Percentiles rank a stretch among this genome's conserved stretches.
phyloP scores from a whole-genome alignment of 164 flowering plant genomes.

The Nymphaea thermarum region DNA sequence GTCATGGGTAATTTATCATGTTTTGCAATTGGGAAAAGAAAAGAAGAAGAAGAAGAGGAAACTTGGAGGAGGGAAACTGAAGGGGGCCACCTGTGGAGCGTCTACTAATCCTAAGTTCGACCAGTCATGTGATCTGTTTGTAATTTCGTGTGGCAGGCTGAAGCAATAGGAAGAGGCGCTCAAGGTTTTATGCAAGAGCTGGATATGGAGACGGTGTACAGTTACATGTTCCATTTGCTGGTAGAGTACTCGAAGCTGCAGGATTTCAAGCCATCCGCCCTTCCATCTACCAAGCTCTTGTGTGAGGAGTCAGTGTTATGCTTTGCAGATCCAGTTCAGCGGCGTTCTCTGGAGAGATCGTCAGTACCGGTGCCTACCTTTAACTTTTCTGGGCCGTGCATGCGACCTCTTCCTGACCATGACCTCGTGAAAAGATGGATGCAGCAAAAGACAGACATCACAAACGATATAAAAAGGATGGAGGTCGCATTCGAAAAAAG shows the following conservation, averaged over 20 bases:
- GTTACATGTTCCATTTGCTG: slow-evolving; percentile 79
- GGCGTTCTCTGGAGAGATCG: slow-evolving; percentile 35
- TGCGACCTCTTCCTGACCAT: slow-evolving; percentile 20
- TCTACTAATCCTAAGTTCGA: too few relatives aligned
- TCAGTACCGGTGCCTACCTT: slow-evolving; percentile 19
- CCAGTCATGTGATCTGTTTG: too few relatives aligned
- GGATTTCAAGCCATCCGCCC: slow-evolving; percentile 54
- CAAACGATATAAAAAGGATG: slow-evolving; percentile 14
- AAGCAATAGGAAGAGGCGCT: slow-evolving; percentile 56
- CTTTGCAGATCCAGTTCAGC: slow-evolving; percentile 48
- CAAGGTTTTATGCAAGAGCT: slow-evolving; percentile 53
- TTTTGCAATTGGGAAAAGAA: too few relatives aligned
- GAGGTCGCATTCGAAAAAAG: slow-evolving; percentile 3
- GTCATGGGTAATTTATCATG: too few relatives aligned
- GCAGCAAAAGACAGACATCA: slow-evolving; percentile 18
- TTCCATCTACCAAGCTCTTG: slow-evolving; percentile 43
- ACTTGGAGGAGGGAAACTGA: too few relatives aligned
- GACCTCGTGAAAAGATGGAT: slow-evolving; percentile 16
- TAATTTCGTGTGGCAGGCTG: slow-evolving; percentile 34
- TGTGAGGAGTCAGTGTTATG: slow-evolving; percentile 63
- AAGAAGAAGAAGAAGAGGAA: too few relatives aligned
- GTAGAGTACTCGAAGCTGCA: slow-evolving; percentile 58
- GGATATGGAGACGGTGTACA: slow-evolving; percentile 57
- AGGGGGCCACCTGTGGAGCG: too few relatives aligned
- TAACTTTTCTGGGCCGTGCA: slow-evolving; percentile 36